Conservation (phyloP, 108 stramenopile species). For the Craspedostauros australis region DNA sequence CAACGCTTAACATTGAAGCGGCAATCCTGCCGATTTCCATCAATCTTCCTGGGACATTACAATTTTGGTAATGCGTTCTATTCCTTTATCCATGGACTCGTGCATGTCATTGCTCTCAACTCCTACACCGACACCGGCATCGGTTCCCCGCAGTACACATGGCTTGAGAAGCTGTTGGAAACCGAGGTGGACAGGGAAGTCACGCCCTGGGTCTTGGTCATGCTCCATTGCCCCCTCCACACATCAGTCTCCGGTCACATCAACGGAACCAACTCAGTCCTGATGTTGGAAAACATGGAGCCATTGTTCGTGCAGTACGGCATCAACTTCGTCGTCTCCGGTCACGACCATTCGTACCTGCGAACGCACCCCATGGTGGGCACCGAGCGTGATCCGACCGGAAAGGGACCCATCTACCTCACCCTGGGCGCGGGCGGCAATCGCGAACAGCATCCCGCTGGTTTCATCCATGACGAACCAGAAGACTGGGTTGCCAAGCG, state of each 20-base stretch:
- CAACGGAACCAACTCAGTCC: constrained; percentile 47
- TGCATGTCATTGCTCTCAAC: constrained; percentile 69
- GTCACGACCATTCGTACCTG: constrained; percentile 92
- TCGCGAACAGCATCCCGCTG: constrained; percentile 65
- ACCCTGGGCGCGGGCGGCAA: constrained; percentile 94
- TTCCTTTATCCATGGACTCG: constrained; percentile 61
- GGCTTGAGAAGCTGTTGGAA: constrained; percentile 32
- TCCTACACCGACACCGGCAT: constrained; percentile 50
- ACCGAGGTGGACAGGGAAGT: constrained; percentile 48
- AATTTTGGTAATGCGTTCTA: constrained; percentile 83
- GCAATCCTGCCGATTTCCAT: constrained; percentile 22
- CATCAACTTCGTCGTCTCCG: constrained; percentile 84
- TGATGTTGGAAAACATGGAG: constrained; percentile 55
- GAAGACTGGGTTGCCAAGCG: constrained; percentile 86
- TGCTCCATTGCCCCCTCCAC: constrained; percentile 79
- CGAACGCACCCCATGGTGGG: constrained; percentile 50
- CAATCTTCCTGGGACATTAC: constrained; percentile 46
- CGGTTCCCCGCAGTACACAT: constrained; percentile 56
- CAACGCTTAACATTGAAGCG: constrained; percentile 23
- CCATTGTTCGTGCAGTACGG: constrained; percentile 57
- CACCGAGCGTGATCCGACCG: constrained; percentile 8
- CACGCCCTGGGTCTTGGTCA: constrained; percentile 81
- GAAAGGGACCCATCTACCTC: constrained; percentile 63
- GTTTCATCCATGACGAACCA: constrained; percentile 32
- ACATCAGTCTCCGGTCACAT: constrained; percentile 69